Conservation (phyloP, 2,329 filamentous ascomycete species). For the Exophiala sideris region DNA sequence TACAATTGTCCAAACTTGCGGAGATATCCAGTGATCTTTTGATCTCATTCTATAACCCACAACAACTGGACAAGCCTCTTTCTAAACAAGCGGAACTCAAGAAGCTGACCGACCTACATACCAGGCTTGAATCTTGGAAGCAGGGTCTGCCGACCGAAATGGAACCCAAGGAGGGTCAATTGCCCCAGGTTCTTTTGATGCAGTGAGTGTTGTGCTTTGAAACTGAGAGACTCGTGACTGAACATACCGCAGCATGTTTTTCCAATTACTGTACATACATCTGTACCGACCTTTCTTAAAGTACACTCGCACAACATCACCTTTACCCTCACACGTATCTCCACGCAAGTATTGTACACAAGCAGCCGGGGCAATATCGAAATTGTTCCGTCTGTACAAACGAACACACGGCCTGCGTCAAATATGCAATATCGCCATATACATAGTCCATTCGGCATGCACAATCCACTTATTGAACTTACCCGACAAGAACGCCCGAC, state of each 20-base stretch:
- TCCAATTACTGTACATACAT: constrained; percentile 91
- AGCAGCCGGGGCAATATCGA: constrained; percentile 84
- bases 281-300: constrained; percentile 93
- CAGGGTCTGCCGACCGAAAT: constrained; percentile 79
- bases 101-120: constrained; percentile 87
- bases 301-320: constrained; percentile 76
- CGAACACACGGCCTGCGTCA: constrained; percentile 85
- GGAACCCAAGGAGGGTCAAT: constrained; percentile 81
- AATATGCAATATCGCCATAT: constrained; percentile 94
- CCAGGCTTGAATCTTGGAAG: constrained; percentile 84
- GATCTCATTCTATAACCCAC: constrained; percentile 85
- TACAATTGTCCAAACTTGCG: constrained; percentile 78
- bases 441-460: constrained; percentile 90
- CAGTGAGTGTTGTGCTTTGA: constrained; percentile 64
- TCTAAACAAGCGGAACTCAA: constrained; percentile 84
- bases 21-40: constrained; percentile 93
- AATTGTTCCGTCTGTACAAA: constrained; percentile 91
- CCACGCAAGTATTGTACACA: constrained; percentile 87
- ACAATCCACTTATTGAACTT: constrained; percentile 92
- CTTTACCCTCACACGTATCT: constrained; percentile 80
- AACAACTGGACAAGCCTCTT: constrained; percentile 56
- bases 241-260: constrained; percentile 76
- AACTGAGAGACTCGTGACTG: background rate
- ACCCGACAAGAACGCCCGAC: constrained; percentile 82
- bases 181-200: constrained; percentile 77